phyloP scores from a whole-genome alignment of 2,329 filamentous ascomycete genomes.

The Nakataea oryzae region DNA sequence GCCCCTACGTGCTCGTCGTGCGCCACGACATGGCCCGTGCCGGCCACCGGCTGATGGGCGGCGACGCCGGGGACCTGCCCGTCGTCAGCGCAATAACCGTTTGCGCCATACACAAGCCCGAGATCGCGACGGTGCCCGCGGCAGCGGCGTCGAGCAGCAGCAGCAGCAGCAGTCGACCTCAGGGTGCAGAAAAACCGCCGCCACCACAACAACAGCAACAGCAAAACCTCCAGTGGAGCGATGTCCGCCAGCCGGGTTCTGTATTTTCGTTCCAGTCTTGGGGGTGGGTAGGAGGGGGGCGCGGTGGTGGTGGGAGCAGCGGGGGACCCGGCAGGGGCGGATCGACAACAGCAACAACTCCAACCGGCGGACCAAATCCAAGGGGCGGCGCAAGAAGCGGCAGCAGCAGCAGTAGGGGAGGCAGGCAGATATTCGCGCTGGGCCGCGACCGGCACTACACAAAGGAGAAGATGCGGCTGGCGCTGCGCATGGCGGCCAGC shows the following conservation, averaged over 20 bases:
- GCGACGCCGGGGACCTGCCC: constrained; percentile 22
- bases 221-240: too few species aligned
- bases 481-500: constrained; percentile 47
- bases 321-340: background rate
- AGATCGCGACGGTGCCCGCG: background rate
- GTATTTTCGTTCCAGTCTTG: background rate
- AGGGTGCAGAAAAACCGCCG: background rate
- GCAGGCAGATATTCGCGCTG: constrained; percentile 25
- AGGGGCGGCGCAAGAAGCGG: background rate
- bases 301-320: background rate
- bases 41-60: constrained; percentile 4
- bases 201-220: too few species aligned
- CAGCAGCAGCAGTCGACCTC: background rate
- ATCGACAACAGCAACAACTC: too few species aligned
- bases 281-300: background rate
- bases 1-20: constrained; percentile 19
- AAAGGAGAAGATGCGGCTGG: constrained; percentile 52
- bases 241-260: too few species aligned
- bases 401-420: constrained; percentile 1
- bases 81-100: constrained; percentile 50
- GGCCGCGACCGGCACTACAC: constrained; percentile 38
- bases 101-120: constrained; percentile 33
- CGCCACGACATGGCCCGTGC: constrained; percentile 13
- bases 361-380: too few species aligned
- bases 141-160: background rate